phyloP scores from a whole-genome alignment of 768 basidiomycete genomes.

The Tremella yokohamensis region DNA sequence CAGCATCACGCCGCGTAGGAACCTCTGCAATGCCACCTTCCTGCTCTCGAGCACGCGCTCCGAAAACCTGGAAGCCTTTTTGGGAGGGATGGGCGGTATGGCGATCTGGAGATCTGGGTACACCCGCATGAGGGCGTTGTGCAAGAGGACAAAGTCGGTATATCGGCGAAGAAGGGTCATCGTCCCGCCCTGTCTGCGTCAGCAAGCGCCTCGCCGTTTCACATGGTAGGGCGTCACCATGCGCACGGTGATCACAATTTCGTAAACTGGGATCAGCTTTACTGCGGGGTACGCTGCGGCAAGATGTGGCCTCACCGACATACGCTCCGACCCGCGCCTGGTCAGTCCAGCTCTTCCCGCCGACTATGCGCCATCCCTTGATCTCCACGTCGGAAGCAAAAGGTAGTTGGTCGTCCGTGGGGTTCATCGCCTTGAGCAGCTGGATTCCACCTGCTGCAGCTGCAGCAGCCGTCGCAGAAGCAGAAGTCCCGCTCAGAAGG shows the following conservation, averaged over 20 bases:
- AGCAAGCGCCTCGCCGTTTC: background rate
- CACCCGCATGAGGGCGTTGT: conserved; percentile 21
- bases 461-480: background rate
- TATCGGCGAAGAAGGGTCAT: conserved; percentile 41
- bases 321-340: conserved; percentile 42
- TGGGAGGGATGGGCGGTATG: no score
- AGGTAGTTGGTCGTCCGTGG: background rate
- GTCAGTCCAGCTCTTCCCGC: conserved; percentile 40
- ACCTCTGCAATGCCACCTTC: conserved; percentile 44
- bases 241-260: conserved; percentile 36
- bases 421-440: conserved; percentile 7
- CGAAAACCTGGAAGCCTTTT: no score
- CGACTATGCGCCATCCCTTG: conserved; percentile 44
- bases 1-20: conserved; percentile 44
- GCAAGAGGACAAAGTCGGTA: conserved; percentile 42
- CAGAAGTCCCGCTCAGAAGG: background rate
- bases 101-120: conserved; percentile 22
- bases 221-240: conserved; percentile 17
- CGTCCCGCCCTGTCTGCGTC: conserved; percentile 24
- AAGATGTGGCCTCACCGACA: conserved; percentile 37
- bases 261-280: conserved; percentile 33
- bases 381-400: conserved; percentile 44
- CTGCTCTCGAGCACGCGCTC: conserved; percentile 11
- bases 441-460: background rate
- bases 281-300: background rate